Base-by-base conservation (phyloP, 2,329 filamentous ascomycete genomes). In the Exophiala sp. region DNA sequence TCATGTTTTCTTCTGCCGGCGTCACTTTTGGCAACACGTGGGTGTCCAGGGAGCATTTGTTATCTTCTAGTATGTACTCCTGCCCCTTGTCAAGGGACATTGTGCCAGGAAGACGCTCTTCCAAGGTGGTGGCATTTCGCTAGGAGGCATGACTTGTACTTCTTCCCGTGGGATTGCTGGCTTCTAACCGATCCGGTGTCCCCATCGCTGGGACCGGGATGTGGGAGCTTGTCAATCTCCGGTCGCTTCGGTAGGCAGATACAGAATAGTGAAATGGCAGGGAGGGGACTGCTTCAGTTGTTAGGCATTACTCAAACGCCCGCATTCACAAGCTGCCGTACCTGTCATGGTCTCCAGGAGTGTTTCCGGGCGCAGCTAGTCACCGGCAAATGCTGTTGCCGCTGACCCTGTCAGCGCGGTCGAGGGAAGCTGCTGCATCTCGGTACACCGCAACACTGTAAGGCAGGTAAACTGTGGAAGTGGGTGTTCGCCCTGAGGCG, bases 211-310 rank as follows among this genome's bases (percentile, higher is more conserved):
- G 45, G 37, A 23, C 38, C 6, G 37, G 13, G 38, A 41, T 11
- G 38, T 41, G 38, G 19, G 16, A 41, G 38, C 13, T 19, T 48
- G 27, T 30, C 39, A 43, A 43, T 27, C 37, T 29, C 45, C 29
- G 29, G 39, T 14, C 39, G 10, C 22, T 40, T 48, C 46, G 39
- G 46, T 48, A 37, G 39, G 27, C 42, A 35, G 27, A n/a, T n/a
- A n/a, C n/a, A n/a, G 16, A 46, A 27, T 16, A 32, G 19, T 48
- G 30, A 16, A n/a, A 46, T 18, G 32, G 44, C 34, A 23, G 38
- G 34, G 34, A 18, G 24, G 24, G 6, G 6, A 10, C 14, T 19
- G 14, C 14, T 37, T 8, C 14, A 19, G 18, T 37, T 5, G 10
- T 27, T 5, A 27, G n/a, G n/a, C n/a, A n/a, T n/a, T n/a, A n/a